Evolutionary conservation across 805 yeast genomes (phyloP), one percentile per base, ranked within the genome.

Genomic region (Sugiyamaella floridensis): DNA sequence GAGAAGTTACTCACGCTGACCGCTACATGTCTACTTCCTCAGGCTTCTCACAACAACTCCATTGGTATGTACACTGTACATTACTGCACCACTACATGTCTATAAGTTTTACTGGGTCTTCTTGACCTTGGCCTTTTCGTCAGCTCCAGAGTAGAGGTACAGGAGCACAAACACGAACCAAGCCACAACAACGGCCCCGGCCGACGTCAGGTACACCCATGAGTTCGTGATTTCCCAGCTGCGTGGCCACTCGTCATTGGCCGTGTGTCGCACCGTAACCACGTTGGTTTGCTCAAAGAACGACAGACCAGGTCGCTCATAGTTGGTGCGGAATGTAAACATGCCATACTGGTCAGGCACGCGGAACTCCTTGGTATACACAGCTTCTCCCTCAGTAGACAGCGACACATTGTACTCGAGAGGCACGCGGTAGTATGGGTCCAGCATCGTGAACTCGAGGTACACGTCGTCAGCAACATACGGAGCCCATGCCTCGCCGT

Each of bases 321-420:
- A 90, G 62, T 86, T 85, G 45, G 86, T 76, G 56, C 77, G 76
- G 67, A 87, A 89, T 1, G 97, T 86, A 72, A 89, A 93, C 79
- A 93, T 86, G 53, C 99, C 99, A 69, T 93, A 96, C 64, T 89
- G 97, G 68, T 92, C 97, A 19, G 99, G 99, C 40, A 89, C 70
- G 46, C 76, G 77, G 69, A 93, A 89, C 16, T 72, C 66, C 47
- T 66, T 71, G 41, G 76, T 63, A 63, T 81, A 83, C n/a, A 76
- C 68, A n/a, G 60, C 43, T 11, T 71, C 71, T 2, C 46, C 52
- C 20, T 18, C 40, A 9, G 48, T 37, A 16, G 43, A 26, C 41
- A 14, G 3, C 19, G 29, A 28, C 16, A 15, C 22, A n/a, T 45
- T 29, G 19, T n/a, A 29, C n/a, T 26, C 15, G 63, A 93, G 71